Evolutionary conservation across 2,329 filamentous ascomycete species (phyloP).

Genomic region (Epichloe hybrida): DNA sequence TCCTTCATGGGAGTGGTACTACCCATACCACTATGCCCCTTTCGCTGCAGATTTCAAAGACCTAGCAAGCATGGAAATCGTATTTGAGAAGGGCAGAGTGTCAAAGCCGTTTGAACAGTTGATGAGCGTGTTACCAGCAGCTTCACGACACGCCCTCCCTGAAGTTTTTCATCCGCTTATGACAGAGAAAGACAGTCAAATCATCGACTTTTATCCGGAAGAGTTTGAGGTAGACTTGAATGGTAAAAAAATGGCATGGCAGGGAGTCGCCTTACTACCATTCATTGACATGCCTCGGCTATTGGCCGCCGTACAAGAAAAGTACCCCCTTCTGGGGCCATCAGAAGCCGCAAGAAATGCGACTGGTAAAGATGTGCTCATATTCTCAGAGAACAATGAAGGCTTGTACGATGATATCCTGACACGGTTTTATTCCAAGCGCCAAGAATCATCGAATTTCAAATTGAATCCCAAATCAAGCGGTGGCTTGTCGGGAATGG

Average conservation of each 20-base stretch:
- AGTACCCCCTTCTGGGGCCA: conserved; percentile 64
- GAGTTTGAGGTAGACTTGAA: conserved; percentile 91
- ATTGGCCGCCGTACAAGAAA: conserved; percentile 66
- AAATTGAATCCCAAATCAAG: conserved; percentile 63
- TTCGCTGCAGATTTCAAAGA: conserved; percentile 92
- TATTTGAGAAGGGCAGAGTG: conserved; percentile 71
- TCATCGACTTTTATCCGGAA: conserved; percentile 94
- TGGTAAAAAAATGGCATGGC: conserved; percentile 97
- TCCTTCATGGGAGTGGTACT: conserved; percentile 98
- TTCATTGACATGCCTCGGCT: conserved; percentile 92
- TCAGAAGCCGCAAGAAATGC: conserved; percentile 71
- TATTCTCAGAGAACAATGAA: conserved; percentile 72
- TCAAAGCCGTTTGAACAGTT: conserved; percentile 93
- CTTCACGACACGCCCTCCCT: conserved; percentile 83
- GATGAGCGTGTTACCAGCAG: conserved; percentile 93
- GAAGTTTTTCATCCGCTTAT: conserved; percentile 82
- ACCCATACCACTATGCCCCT: conserved; percentile 94
- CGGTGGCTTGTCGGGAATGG: conserved; percentile 64
- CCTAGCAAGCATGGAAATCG: conserved; percentile 62
- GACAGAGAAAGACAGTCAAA: conserved; percentile 75
- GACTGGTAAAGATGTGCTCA: conserved; percentile 64
- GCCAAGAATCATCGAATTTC: conserved; percentile 52
- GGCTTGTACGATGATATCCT: conserved; percentile 72
- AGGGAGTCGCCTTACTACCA: conserved; percentile 81
- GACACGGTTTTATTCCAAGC: conserved; percentile 83